Percentiles rank a stretch among this genome's conserved stretches.
These are phyloP conservation scores for Solanum raphanifolium DNA, from an alignment of 257 asterid genomes.

Conservation along the genomic window DNA sequence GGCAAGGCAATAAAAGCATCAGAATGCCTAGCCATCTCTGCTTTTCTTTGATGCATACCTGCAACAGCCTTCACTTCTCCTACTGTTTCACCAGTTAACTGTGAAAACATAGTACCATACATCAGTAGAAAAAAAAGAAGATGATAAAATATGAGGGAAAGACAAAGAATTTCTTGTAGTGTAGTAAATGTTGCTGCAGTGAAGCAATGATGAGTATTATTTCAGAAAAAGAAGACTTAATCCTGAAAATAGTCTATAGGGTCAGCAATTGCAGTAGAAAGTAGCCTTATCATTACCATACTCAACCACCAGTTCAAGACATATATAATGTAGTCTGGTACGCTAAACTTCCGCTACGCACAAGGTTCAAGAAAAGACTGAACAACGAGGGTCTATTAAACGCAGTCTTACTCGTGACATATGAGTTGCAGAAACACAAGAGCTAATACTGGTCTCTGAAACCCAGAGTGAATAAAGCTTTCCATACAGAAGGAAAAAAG, in stretches of 20 bases:
- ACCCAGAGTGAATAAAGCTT: conserved; percentile 16
- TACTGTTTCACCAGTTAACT: conserved; percentile 96
- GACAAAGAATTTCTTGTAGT: background rate
- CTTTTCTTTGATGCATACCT: conserved; percentile 98
- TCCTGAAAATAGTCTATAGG: conserved; percentile 11
- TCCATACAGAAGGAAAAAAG: conserved; percentile 23
- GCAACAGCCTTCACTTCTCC: conserved; percentile 99
- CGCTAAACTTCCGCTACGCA: background rate
- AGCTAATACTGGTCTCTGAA: conserved; percentile 10
- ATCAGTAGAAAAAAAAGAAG: background rate
- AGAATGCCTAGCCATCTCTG: conserved; percentile 96
- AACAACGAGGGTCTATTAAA: background rate
- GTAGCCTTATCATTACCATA: conserved; percentile 2
- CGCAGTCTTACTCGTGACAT: background rate
- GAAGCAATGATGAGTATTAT: conserved; percentile 42
- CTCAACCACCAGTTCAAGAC: background rate
- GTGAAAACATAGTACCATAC: conserved; percentile 16
- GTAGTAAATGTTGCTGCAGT: conserved; percentile 32
- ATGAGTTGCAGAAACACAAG: conserved; percentile 27
- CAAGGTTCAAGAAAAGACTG: background rate
- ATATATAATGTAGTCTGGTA: background rate
- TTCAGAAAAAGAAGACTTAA: conserved; percentile 23
- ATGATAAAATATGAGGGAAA: background rate
- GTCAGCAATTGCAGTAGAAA: conserved; percentile 16
- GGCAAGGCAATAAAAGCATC: conserved; percentile 99